Conservation (phyloP, 176 grass and related monocot genomes). For the Cenchrus americanus region DNA sequence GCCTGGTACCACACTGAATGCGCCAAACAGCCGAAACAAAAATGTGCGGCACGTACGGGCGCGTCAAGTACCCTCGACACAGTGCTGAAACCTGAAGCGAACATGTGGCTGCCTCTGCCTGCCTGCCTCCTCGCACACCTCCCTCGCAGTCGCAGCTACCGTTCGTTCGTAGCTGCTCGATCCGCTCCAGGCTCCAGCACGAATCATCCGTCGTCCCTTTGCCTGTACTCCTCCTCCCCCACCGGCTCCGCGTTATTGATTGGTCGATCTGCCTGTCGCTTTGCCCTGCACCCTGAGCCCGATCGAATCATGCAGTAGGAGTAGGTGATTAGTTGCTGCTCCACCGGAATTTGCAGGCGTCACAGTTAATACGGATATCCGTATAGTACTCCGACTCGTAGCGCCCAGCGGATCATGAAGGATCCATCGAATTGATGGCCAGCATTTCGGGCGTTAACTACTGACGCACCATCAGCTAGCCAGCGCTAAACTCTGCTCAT, state of each 20-base stretch:
- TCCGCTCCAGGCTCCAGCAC: background rate
- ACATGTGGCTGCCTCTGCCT: background rate
- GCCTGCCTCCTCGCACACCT: background rate
- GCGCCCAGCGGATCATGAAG: background rate
- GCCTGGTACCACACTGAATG: background rate
- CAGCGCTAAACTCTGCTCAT: background rate
- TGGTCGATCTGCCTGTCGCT: slow-evolving; percentile 9
- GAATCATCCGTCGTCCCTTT: slow-evolving; percentile 10
- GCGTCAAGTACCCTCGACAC: background rate
- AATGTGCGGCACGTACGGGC: background rate
- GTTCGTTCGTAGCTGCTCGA: background rate
- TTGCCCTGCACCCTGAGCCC: background rate
- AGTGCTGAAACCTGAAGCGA: background rate
- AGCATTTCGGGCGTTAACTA: slow-evolving; percentile 4
- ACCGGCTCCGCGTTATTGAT: slow-evolving; percentile 3
- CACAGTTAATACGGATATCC: background rate
- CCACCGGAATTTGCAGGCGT: slow-evolving; percentile 10
- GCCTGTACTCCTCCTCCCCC: background rate
- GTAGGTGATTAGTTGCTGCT: background rate
- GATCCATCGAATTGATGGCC: background rate
- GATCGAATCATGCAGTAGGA: background rate
- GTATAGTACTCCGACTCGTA: too few species aligned
- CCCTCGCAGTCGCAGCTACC: too few species aligned
- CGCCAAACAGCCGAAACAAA: background rate
- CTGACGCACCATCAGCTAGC: background rate